Conservation (phyloP, 495 filamentous ascomycete genomes). For the Daldinia bambusicola region DNA sequence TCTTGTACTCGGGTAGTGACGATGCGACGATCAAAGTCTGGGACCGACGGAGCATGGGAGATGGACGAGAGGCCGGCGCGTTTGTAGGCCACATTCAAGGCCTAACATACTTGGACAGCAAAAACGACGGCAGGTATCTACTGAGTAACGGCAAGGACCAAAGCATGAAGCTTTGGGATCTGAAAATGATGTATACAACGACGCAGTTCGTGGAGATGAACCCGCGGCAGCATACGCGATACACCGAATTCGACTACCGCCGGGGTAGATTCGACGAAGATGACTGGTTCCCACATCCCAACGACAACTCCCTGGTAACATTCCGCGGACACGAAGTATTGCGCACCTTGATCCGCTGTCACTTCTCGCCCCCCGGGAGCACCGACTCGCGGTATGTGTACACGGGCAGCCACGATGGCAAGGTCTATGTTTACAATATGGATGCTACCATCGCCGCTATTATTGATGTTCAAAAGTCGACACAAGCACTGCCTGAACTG, state of each 20-base stretch:
- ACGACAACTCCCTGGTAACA: constrained; percentile 93
- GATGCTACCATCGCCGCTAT: constrained; percentile 86
- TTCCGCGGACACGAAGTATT: constrained; percentile 90
- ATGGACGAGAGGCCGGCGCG: constrained; percentile 86
- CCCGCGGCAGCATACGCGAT: constrained; percentile 58
- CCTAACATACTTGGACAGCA: constrained; percentile 94
- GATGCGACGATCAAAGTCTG: constrained; percentile 95
- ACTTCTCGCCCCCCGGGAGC: constrained; percentile 90
- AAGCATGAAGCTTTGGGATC: constrained; percentile 97
- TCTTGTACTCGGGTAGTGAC: constrained; percentile 96
- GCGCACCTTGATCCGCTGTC: constrained; percentile 91
- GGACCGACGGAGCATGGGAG: constrained; percentile 91
- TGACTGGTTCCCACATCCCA: constrained; percentile 76
- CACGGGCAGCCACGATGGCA: constrained; percentile 86
- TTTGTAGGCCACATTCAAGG: constrained; percentile 96
- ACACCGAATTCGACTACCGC: constrained; percentile 87
- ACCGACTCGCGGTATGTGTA: constrained; percentile 95
- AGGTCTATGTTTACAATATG: constrained; percentile 91
- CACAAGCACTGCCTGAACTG: constrained; percentile 47
- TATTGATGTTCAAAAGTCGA: constrained; percentile 79
- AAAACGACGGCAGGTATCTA: constrained; percentile 94
- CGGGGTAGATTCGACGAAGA: constrained; percentile 74
- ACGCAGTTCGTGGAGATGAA: constrained; percentile 66
- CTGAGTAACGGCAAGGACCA: constrained; percentile 96
- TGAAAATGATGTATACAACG: constrained; percentile 81